Evolutionary conservation across 2,329 filamentous ascomycete genomes (phyloP), one percentile per base, ranked within the genome.

Genomic region (Acephala macrosclerotiorum): DNA sequence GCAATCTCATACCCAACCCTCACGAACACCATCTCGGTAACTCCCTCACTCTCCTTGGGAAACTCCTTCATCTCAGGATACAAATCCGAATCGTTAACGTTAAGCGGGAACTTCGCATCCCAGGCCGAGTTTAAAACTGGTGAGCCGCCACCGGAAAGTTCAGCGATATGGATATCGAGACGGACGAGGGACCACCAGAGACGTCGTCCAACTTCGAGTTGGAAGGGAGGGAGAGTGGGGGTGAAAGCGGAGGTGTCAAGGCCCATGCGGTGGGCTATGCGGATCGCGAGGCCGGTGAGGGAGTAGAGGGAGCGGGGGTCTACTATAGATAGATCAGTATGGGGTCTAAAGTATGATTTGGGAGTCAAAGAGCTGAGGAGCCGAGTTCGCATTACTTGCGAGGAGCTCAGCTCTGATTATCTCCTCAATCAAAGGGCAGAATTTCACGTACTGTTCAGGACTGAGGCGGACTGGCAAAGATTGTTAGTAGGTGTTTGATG

Each of bases 151-250:
- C 84, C 73, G 86, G 83, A 65, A 86, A 77, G 16, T 71, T 87
- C 84, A 6, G 84, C 81, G 2, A 80, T 81, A 12, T 83, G 81
- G 26, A 84, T 78, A 70, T 89, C 87, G 1, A 89, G 79, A 11
- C 53, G 36, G 5, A 45, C 86, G 20, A 89, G 80, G 67, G 88
- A 85, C 77, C 85, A 85, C 84, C 87, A 90, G 0, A 89, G 72
- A 2, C 87, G 81, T 16, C 87, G 81, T 20, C 87, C 82, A 76
- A 88, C 83, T 75, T 89, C 85, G 4, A 81, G 81, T 65, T 88
- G 82, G 68, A 85, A 89, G 14, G 62, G 40, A 0, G 77, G 70
- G 53, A 79, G 77, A 0, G 73, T 71, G 4, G 71, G 71, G 3
- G 75, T 78, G 36, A 77, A 73, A 4, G 78, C 77, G 60, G 83